Evolutionary conservation across 2,329 filamentous ascomycete genomes (phyloP).

Genomic region (Apiospora pterosperma): DNA sequence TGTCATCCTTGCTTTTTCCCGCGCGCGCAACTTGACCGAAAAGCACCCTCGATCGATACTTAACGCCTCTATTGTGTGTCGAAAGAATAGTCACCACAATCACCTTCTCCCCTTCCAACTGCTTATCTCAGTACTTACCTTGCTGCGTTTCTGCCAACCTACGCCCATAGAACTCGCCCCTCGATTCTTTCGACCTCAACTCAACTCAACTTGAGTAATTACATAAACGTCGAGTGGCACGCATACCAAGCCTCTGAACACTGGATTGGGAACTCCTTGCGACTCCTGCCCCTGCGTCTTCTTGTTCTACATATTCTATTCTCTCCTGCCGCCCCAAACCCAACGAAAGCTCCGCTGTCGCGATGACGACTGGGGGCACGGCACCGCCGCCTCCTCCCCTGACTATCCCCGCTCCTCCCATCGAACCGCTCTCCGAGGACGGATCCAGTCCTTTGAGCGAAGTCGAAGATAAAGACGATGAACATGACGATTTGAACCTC

Average conservation of each 20-base stretch:
- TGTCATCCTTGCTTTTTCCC: neutral
- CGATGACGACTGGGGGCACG: constrained; percentile 47
- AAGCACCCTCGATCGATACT: neutral
- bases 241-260: neutral
- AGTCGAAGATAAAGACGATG: constrained; percentile 74
- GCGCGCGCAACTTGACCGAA: neutral
- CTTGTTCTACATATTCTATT: neutral
- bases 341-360: neutral
- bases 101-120: neutral
- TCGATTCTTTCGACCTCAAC: no score
- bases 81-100: neutral
- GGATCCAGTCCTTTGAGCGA: constrained; percentile 93
- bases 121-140: no score
- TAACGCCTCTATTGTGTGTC: neutral
- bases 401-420: constrained; percentile 45
- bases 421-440: constrained; percentile 48
- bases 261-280: neutral
- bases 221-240: neutral
- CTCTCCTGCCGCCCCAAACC: neutral
- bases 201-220: neutral
- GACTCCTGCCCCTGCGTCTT: neutral
- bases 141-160: neutral
- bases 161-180: no score
- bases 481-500: constrained; percentile 56
- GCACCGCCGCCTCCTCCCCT: constrained; percentile 40